These are phyloP conservation scores for Colletotrichum sp. DNA, from an alignment of 2,329 filamentous ascomycete species.

Conservation along the genomic window DNA sequence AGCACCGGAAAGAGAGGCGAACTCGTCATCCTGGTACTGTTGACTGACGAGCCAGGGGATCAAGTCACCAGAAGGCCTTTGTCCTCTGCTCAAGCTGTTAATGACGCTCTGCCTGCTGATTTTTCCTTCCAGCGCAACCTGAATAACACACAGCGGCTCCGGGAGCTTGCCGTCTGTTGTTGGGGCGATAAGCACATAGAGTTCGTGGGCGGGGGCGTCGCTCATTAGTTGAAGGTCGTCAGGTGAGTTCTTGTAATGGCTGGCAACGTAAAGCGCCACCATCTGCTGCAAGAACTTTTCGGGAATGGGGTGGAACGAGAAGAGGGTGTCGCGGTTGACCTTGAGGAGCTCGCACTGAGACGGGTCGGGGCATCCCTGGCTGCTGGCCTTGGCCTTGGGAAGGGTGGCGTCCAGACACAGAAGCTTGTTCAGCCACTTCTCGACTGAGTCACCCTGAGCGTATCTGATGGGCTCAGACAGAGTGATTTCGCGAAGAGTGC, in stretches of 20 bases:
- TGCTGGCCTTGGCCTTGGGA: slow-evolving; percentile 74
- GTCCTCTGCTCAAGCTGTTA: slow-evolving; percentile 86
- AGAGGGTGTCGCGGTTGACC: slow-evolving; percentile 96
- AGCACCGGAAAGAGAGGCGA: slow-evolving; percentile 90
- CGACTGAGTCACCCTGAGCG: slow-evolving; percentile 85
- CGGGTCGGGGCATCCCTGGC: slow-evolving; percentile 86
- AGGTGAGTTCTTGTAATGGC: slow-evolving; percentile 97
- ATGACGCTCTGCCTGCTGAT: slow-evolving; percentile 94
- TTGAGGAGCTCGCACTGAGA: slow-evolving; percentile 89
- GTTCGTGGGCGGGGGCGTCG: slow-evolving; percentile 93
- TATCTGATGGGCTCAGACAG: slow-evolving; percentile 95
- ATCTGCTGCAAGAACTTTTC: slow-evolving; percentile 98
- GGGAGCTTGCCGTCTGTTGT: slow-evolving; percentile 81
- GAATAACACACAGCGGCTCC: slow-evolving; percentile 92
- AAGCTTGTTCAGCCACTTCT: slow-evolving; percentile 95
- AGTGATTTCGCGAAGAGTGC: slow-evolving; percentile 89
- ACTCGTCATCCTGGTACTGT: slow-evolving; percentile 97
- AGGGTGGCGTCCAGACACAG: slow-evolving; percentile 93
- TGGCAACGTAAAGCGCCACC: slow-evolving; percentile 96
- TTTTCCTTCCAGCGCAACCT: slow-evolving; percentile 91
- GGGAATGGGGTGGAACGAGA: slow-evolving; percentile 96
- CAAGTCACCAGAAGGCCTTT: slow-evolving; percentile 87
- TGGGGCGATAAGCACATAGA: slow-evolving; percentile 92
- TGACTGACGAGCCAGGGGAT: slow-evolving; percentile 98
- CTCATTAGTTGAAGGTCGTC: slow-evolving; percentile 99